Conservation (phyloP, 2,329 filamentous ascomycete species). For the Ascochyta pisi region DNA sequence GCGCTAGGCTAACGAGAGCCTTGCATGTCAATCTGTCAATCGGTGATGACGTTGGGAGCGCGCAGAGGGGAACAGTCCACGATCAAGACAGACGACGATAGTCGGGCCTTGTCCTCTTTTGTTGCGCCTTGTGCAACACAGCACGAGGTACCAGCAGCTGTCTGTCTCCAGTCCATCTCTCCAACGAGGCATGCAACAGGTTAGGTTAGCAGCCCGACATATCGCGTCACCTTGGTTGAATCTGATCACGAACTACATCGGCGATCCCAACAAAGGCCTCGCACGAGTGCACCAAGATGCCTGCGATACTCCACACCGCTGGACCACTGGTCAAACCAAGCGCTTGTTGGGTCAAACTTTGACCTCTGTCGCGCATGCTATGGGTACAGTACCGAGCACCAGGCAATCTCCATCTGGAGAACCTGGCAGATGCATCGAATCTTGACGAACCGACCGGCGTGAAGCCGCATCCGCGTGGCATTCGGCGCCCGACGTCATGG, state of each 20-base stretch:
- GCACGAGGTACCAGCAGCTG: not conserved
- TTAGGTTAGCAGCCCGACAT: constrained; percentile 5
- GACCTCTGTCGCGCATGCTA: not conserved
- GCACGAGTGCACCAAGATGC: not conserved
- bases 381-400: not conserved
- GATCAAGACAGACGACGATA: not conserved
- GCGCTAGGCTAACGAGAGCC: constrained; percentile 9
- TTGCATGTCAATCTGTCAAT: constrained; percentile 6
- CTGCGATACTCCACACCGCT: constrained; percentile 2
- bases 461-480: constrained; percentile 11
- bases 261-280: constrained; percentile 12
- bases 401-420: not conserved
- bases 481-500: constrained; percentile 2
- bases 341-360: not conserved
- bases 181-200: not conserved
- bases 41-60: constrained; percentile 11
- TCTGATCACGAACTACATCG: constrained; percentile 10
- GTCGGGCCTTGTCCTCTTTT: not conserved
- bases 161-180: constrained; percentile 3
- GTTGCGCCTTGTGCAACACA: not conserved
- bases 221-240: constrained; percentile 4
- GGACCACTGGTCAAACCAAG: not conserved
- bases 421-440: not conserved
- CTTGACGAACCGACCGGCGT: not conserved
- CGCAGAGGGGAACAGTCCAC: not conserved